phyloP scores from a whole-genome alignment of 495 filamentous ascomycete species.

The Xylaria castorea region DNA sequence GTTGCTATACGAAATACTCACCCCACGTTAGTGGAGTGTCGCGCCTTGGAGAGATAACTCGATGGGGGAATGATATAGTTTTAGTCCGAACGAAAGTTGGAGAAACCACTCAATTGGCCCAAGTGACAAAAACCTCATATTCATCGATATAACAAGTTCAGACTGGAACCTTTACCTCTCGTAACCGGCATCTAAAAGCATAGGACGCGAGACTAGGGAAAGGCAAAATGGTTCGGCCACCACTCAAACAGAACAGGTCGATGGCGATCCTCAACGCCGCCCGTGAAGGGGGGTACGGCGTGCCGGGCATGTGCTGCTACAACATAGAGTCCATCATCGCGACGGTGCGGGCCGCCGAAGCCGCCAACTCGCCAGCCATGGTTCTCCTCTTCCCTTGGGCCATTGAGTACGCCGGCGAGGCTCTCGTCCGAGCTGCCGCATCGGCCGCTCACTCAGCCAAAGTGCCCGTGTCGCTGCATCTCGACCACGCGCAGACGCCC shows the following conservation, averaged over 20 bases:
- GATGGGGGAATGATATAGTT: constrained; percentile 6
- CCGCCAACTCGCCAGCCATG: constrained; percentile 75
- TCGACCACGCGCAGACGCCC: constrained; percentile 79
- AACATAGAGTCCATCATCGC: constrained; percentile 85
- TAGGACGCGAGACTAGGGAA: constrained; percentile 6
- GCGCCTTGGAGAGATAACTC: not conserved
- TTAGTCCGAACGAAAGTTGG: not conserved
- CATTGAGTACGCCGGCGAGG: constrained; percentile 69
- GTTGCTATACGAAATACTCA: not conserved
- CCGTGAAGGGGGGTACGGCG: constrained; percentile 67
- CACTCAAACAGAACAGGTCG: constrained; percentile 65
- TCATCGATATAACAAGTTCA: not conserved
- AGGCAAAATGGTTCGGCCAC: constrained; percentile 57
- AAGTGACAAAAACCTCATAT: not conserved
- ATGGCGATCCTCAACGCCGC: constrained; percentile 73
- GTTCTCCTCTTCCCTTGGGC: constrained; percentile 91
- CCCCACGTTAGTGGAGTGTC: constrained; percentile 26
- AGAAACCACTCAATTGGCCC: constrained; percentile 1
- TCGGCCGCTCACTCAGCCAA: constrained; percentile 66
- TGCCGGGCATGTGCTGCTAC: constrained; percentile 84
- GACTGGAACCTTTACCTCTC: too few relatives aligned
- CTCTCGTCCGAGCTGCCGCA: constrained; percentile 67
- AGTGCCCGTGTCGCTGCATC: constrained; percentile 75
- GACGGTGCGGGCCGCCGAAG: constrained; percentile 77
- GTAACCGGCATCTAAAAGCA: not conserved